A percentile compares a stretch with the other conserved stretches of the same genome.
Evolutionary conservation across 2,329 filamentous ascomycete species (phyloP).

Genomic region (Teratosphaeria nubilosa): DNA sequence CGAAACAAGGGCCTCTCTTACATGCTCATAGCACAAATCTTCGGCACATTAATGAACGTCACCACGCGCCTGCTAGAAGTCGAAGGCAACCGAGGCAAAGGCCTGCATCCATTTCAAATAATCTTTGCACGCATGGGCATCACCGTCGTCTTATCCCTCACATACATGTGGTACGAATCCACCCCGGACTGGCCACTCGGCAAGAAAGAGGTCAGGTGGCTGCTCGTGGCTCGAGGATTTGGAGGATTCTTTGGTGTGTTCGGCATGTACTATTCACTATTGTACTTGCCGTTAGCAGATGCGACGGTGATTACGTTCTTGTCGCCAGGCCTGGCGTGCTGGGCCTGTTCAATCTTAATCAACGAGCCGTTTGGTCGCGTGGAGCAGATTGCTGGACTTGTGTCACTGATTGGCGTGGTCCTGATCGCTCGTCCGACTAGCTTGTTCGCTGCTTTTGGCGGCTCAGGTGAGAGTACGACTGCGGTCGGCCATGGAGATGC

Average conservation of each 20-base stretch:
- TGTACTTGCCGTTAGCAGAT: constrained; percentile 76
- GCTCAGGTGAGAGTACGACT: constrained; percentile 12
- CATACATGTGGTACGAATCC: constrained; percentile 63
- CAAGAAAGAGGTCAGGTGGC: constrained; percentile 50
- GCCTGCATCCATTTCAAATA: constrained; percentile 75
- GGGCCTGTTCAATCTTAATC: constrained; percentile 65
- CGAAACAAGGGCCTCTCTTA: constrained; percentile 63
- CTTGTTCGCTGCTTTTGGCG: constrained; percentile 36
- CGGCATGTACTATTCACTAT: constrained; percentile 62
- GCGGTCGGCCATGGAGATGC: constrained; percentile 25
- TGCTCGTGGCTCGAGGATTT: constrained; percentile 59
- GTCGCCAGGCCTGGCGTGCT: constrained; percentile 66
- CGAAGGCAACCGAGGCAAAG: constrained; percentile 53
- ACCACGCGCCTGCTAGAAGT: constrained; percentile 65
- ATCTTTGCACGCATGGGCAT: constrained; percentile 71
- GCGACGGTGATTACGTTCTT: constrained; percentile 86
- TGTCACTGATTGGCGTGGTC: constrained; percentile 70
- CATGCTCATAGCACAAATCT: constrained; percentile 67
- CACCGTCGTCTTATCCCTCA: constrained; percentile 54
- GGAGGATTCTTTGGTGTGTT: constrained; percentile 69
- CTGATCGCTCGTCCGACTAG: constrained; percentile 66
- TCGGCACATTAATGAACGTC: constrained; percentile 78
- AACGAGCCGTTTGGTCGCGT: constrained; percentile 68
- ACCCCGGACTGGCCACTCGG: constrained; percentile 65
- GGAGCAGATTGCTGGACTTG: constrained; percentile 64